A percentile compares a stretch with the other conserved stretches of the same genome.
Evolutionary conservation across 169 alveolate genomes (phyloP).

Genomic region (Plasmodium relictum): DNA sequence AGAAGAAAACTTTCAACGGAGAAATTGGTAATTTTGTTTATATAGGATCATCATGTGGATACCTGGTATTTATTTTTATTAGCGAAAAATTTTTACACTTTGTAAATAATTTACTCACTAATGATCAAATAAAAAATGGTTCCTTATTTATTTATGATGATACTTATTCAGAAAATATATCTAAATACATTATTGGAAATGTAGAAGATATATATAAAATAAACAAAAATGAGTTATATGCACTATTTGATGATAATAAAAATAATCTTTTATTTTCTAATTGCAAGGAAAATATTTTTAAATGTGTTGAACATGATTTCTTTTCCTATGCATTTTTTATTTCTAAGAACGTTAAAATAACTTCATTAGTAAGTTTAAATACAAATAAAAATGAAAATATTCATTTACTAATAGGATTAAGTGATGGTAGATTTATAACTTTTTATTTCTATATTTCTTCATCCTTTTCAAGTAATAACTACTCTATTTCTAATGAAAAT

Average conservation of each 20-base stretch:
- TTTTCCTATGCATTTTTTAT: slow-evolving; percentile 68
- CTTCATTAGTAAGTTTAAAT: slow-evolving; percentile 42
- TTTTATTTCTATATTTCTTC: slow-evolving; percentile 25
- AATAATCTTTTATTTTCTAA: slow-evolving; percentile 1
- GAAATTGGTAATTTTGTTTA: slow-evolving; percentile 44
- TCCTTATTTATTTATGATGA: slow-evolving; percentile 47
- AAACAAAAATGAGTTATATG: slow-evolving; percentile 32
- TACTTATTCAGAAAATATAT: background rate
- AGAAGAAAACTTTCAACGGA: slow-evolving; percentile 52
- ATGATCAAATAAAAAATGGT: slow-evolving; percentile 34
- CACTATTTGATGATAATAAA: slow-evolving; percentile 33
- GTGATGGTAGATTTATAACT: slow-evolving; percentile 35
- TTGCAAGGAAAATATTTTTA: slow-evolving; percentile 53
- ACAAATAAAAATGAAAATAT: slow-evolving; percentile 45
- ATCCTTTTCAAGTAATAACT: slow-evolving; percentile 1
- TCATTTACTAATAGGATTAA: slow-evolving; percentile 38
- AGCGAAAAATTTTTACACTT: slow-evolving; percentile 37
- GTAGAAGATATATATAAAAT: slow-evolving; percentile 63
- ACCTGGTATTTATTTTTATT: slow-evolving; percentile 45
- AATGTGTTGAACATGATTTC: slow-evolving; percentile 26
- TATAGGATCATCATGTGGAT: slow-evolving; percentile 70
- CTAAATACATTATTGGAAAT: slow-evolving; percentile 33
- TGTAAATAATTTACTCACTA: slow-evolving; percentile 25
- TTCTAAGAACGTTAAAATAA: slow-evolving; percentile 53
- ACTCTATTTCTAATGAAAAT: slow-evolving; percentile 19